Evolutionary conservation across 2,329 filamentous ascomycete genomes (phyloP), one percentile per base, ranked within the genome.

Genomic region (Talaromyces sp.): DNA sequence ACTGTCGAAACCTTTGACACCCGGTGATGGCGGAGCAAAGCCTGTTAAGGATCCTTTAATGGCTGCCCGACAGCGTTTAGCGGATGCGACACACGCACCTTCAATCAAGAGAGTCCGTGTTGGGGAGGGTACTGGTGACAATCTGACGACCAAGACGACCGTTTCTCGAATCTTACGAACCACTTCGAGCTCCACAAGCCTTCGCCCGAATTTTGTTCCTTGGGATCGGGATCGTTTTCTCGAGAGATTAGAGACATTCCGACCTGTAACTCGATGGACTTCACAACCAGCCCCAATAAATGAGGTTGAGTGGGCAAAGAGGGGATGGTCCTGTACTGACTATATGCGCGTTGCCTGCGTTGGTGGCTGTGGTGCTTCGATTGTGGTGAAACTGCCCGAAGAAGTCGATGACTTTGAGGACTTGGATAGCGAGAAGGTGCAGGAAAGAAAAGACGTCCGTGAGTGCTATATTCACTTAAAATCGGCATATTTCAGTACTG

Each of bases 231-330:
- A 88, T 45, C 88, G 92, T 70, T 93, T 98, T 67, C 83, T 98
- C 11, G 87, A 86, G 70, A 84, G 95, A 27, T 83, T 99, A 33
- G 90, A 90, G 66, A 96, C 92, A 0, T 99, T 96, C 74, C 90
- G 94, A 73, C 92, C 94, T 70, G 88, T 98, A 57, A 95, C 92
- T 62, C 87, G 90, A 74, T 99, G 94, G 94, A 90, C 91, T n/a
- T 90, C 92, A 0, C 98, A 98, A 75, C 93, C 95, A 0, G 87
- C 93, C 61, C 84, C 83, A 39, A 89, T 98, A 70, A 92, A 88
- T 73, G 95, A 98, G 78, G 88, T 97, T 8, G 90, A 93, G 75
- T 99, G 95, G 95, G 93, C 93, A 0, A 97, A 94, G 81, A 83
- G 91, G 66, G 94, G 94, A 0, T 99, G 95, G 94, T 84, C 89